These are phyloP conservation scores for Jimgerdemannia lactiflua DNA, from an alignment of 192 early-diverging fungal genomes.

Conservation along the genomic window DNA sequence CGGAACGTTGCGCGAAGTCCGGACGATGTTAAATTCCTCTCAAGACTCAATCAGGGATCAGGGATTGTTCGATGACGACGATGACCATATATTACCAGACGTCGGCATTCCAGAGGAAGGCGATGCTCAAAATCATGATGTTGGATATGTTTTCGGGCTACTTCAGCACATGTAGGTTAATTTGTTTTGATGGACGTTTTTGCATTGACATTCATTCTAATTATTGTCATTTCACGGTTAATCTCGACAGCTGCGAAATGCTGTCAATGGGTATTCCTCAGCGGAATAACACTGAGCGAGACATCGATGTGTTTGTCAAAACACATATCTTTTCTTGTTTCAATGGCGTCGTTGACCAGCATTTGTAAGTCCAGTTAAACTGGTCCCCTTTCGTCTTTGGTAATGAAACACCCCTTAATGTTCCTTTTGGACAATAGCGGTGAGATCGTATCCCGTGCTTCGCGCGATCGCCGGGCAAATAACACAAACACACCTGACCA, in stretches of 20 bases:
- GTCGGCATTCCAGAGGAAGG: not conserved
- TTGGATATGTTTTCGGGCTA: conserved; percentile 13
- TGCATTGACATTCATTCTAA: not conserved
- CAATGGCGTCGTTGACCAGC: conserved; percentile 13
- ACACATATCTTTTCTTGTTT: conserved; percentile 20
- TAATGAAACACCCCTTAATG: conserved; percentile 2
- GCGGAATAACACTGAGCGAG: conserved; percentile 9
- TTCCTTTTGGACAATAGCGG: conserved; percentile 10
- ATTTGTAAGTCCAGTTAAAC: conserved; percentile 10
- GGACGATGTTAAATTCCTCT: conserved; percentile 1
- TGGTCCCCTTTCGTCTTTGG: not conserved
- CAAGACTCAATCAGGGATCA: conserved; percentile 11
- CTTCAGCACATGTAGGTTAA: conserved; percentile 17
- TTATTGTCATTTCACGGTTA: conserved; percentile 13
- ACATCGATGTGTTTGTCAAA: conserved; percentile 22
- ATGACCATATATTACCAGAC: conserved; percentile 4
- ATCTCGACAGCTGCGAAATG: conserved; percentile 24
- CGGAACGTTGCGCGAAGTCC: conserved; percentile 4
- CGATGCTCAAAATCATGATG: conserved; percentile 13
- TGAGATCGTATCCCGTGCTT: conserved; percentile 7
- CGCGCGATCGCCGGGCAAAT: too few relatives aligned
- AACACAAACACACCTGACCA: too few relatives aligned
- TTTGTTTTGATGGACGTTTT: conserved; percentile 3
- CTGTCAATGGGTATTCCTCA: conserved; percentile 11
- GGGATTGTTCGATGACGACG: conserved; percentile 9